A percentile compares a stretch with the other conserved stretches of the same genome.
These are phyloP conservation scores for Hippophae rhamnoides DNA, from an alignment of 306 rosid genomes.

Conservation along the genomic window DNA sequence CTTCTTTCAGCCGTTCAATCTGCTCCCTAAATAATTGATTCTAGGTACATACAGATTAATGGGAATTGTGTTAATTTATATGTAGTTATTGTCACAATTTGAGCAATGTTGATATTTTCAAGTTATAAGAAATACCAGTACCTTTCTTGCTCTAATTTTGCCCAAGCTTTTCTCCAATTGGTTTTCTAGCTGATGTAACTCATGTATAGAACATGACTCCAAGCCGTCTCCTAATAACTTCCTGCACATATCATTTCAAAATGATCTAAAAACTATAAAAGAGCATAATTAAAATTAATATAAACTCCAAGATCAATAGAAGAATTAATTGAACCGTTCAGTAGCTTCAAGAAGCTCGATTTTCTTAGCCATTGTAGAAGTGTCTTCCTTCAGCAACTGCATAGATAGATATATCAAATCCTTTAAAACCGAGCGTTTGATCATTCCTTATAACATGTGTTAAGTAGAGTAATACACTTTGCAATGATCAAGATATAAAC, in stretches of 20 bases:
- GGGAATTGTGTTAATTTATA: not conserved
- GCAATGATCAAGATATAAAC: no score
- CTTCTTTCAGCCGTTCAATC: conserved; percentile 50
- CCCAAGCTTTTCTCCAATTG: conserved; percentile 62
- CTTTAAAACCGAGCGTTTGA: not conserved
- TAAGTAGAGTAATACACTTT: no score
- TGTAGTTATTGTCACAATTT: no score
- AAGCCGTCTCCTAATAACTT: conserved; percentile 66
- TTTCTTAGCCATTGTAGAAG: conserved; percentile 36
- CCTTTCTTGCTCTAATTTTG: conserved; percentile 81
- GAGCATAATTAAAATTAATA: not conserved
- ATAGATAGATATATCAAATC: conserved; percentile 4
- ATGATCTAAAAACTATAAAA: not conserved
- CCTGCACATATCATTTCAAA: conserved; percentile 23
- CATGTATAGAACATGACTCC: conserved; percentile 52
- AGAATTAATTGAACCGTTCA: conserved; percentile 31
- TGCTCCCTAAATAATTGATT: conserved; percentile 45
- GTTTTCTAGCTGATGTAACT: conserved; percentile 50
- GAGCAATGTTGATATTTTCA: no score
- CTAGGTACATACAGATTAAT: conserved; percentile 21
- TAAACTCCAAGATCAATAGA: not conserved
- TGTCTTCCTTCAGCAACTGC: conserved; percentile 40
- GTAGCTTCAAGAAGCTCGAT: conserved; percentile 54
- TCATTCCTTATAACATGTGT: not conserved
- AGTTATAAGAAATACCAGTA: conserved; percentile 3